phyloP scores from a whole-genome alignment of 1,284 basidiomycete genomes.

The Sanguinoderma infundibulare region DNA sequence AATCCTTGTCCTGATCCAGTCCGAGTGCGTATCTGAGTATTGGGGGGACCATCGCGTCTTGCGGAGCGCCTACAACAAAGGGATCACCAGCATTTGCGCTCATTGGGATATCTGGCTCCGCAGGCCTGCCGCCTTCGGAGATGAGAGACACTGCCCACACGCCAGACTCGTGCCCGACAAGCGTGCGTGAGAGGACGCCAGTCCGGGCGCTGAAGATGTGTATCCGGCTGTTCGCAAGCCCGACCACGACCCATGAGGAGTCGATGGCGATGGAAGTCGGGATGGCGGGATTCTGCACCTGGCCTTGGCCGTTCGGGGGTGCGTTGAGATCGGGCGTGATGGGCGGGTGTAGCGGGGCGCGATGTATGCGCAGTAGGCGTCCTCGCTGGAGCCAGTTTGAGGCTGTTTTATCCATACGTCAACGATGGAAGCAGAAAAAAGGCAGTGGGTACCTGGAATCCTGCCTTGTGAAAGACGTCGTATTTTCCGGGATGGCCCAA shows the following conservation, averaged over 20 bases:
- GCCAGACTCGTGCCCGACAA: constrained; percentile 87
- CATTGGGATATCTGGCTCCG: constrained; percentile 10
- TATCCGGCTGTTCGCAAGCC: constrained; percentile 87
- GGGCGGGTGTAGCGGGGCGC: constrained; percentile 48
- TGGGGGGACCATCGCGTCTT: constrained; percentile 36
- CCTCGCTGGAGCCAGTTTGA: constrained; percentile 89
- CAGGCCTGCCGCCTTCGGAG: constrained; percentile 36
- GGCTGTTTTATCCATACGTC: constrained; percentile 45
- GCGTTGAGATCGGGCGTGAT: constrained; percentile 21
- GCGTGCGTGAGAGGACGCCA: constrained; percentile 78
- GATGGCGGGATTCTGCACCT: constrained; percentile 30
- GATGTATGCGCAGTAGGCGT: constrained; percentile 74
- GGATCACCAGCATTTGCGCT: constrained; percentile 26
- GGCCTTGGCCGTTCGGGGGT: constrained; percentile 13
- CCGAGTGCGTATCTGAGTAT: constrained; percentile 40
- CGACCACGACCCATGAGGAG: constrained; percentile 86
- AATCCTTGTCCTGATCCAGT: constrained; percentile 30
- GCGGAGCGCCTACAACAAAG: constrained; percentile 18
- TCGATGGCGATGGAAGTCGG: constrained; percentile 88
- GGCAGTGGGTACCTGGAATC: no score
- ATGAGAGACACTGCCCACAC: constrained; percentile 93
- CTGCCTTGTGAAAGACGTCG: no score
- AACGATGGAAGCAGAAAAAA: neutral
- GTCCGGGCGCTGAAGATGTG: constrained; percentile 87
- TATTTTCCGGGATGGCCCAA: no score